Evolutionary conservation across 352 stramenopile species (phyloP).

Genomic region (Phytophthora parvispora): DNA sequence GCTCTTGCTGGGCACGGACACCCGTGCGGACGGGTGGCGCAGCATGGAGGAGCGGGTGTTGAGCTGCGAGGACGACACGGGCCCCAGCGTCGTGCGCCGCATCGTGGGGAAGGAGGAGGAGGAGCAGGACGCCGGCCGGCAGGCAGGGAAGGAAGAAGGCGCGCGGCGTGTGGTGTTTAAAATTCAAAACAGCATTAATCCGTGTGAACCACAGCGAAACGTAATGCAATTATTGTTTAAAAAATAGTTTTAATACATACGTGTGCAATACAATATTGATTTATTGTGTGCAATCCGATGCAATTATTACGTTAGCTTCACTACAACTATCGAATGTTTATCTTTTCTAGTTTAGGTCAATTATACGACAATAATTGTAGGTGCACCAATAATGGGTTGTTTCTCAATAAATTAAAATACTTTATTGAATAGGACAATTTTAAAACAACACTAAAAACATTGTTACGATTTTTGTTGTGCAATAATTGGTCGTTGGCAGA

Average conservation of each 20-base stretch:
- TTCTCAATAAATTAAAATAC: too few relatives aligned
- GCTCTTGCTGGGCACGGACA: constrained; percentile 66
- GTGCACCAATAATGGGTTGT: too few relatives aligned
- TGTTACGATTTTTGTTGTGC: too few relatives aligned
- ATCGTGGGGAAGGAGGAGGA: constrained; percentile 34
- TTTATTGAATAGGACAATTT: too few relatives aligned
- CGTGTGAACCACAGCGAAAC: constrained; percentile 8
- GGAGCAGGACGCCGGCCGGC: not conserved
- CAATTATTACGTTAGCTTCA: too few relatives aligned
- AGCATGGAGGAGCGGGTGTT: constrained; percentile 65
- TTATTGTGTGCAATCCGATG: too few relatives aligned
- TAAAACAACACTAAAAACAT: too few relatives aligned
- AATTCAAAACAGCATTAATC: constrained; percentile 9
- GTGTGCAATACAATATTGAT: not conserved
- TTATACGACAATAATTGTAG: too few relatives aligned
- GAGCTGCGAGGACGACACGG: constrained; percentile 88
- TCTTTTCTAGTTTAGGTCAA: too few relatives aligned
- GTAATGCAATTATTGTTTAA: not conserved
- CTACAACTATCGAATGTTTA: too few relatives aligned
- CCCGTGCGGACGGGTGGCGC: constrained; percentile 47
- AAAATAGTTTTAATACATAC: too few relatives aligned
- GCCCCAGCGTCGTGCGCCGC: constrained; percentile 87
- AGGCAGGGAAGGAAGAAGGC: not conserved
- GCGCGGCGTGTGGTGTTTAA: constrained; percentile 13
- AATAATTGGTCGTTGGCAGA: too few relatives aligned